Conservation (phyloP, 768 basidiomycete genomes). For the Hypsizygus marmoreus region DNA sequence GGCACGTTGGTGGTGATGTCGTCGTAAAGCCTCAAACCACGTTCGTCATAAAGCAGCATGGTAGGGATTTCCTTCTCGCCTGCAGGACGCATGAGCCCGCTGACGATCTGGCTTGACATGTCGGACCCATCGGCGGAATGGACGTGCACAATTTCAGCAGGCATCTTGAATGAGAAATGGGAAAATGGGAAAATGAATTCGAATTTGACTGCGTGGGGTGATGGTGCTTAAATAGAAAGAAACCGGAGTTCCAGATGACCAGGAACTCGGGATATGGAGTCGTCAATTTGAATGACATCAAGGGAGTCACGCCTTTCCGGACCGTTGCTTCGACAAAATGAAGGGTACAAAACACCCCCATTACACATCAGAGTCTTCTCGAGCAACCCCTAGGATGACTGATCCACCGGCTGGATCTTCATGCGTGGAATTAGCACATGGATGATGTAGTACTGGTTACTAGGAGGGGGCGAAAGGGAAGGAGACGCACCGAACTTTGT, state of each 20-base stretch:
- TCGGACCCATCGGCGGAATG: slow-evolving; percentile 38
- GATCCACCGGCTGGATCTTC: too few relatives aligned
- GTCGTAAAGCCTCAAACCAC: slow-evolving; percentile 85
- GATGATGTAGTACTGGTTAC: too few relatives aligned
- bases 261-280: too few relatives aligned
- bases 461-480: too few relatives aligned
- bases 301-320: too few relatives aligned
- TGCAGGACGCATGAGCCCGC: slow-evolving; percentile 54
- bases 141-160: slow-evolving; percentile 53
- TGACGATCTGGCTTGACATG: slow-evolving; percentile 48
- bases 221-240: slow-evolving; percentile 8
- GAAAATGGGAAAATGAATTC: background rate
- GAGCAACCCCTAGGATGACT: too few relatives aligned
- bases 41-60: slow-evolving; percentile 83
- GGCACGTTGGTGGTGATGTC: slow-evolving; percentile 73
- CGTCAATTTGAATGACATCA: slow-evolving; percentile 22
- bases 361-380: too few relatives aligned
- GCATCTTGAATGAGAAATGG: slow-evolving; percentile 28
- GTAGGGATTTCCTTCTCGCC: slow-evolving; percentile 75
- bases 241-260: slow-evolving; percentile 1
- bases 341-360: too few relatives aligned
- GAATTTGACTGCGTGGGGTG: background rate
- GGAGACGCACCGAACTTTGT: too few relatives aligned
- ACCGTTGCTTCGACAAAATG: too few relatives aligned
- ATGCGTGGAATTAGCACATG: too few relatives aligned